Conservation (phyloP, 2,329 filamentous ascomycete genomes). For the Mycosphaerella sp. region DNA sequence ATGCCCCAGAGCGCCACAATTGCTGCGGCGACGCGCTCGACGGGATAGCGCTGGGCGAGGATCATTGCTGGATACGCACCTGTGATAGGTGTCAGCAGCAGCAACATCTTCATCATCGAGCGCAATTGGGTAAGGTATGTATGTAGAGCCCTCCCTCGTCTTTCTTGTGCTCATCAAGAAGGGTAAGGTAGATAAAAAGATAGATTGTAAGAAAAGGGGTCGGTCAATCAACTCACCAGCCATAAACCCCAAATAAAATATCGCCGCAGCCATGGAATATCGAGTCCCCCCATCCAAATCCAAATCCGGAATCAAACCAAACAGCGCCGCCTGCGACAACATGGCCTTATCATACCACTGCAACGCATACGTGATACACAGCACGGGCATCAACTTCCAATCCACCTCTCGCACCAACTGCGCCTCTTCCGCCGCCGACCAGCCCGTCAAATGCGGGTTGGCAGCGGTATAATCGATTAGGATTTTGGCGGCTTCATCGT, state of each 20-base stretch:
- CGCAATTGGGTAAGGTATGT: no score
- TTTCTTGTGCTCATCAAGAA: no score
- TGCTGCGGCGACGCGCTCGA: constrained; percentile 42
- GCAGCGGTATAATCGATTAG: constrained; percentile 10
- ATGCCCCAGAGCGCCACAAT: constrained; percentile 38
- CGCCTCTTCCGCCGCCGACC: constrained; percentile 42
- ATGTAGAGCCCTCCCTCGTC: no score
- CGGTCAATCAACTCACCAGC: constrained; percentile 33
- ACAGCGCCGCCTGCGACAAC: constrained; percentile 47
- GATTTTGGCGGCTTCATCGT: constrained; percentile 16
- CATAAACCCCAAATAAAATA: constrained; percentile 49
- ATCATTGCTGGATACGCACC: constrained; percentile 40
- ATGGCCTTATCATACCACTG: constrained; percentile 51
- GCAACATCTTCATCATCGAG: no score
- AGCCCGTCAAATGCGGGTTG: constrained; percentile 24
- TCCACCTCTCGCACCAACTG: constrained; percentile 41
- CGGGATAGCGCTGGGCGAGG: constrained; percentile 43
- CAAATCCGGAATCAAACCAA: constrained; percentile 40
- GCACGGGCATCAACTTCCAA: constrained; percentile 42
- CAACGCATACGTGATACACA: constrained; percentile 44
- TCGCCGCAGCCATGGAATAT: constrained; percentile 42
- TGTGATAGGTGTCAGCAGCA: neutral
- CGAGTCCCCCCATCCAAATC: constrained; percentile 40
- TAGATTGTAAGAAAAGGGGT: no score
- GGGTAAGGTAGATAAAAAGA: no score